Conservation (phyloP, 768 basidiomycete genomes). For the Boletus rubropictus region DNA sequence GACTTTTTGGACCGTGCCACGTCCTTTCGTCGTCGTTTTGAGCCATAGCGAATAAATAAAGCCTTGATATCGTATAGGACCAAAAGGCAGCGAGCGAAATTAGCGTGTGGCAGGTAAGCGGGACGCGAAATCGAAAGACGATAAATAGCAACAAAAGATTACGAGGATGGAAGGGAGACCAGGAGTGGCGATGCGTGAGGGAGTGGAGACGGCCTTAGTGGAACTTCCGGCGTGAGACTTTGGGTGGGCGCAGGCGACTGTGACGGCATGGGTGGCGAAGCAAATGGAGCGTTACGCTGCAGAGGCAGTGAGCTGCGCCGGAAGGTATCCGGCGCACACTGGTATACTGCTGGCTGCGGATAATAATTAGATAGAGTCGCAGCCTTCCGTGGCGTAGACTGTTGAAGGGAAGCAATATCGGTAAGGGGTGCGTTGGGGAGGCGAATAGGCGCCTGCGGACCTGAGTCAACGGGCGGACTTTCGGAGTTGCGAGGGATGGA, state of each 20-base stretch:
- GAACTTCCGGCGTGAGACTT: slow-evolving; percentile 23
- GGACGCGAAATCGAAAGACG: slow-evolving; percentile 20
- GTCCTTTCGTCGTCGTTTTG: slow-evolving; percentile 26
- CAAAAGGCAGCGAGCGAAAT: slow-evolving; percentile 9
- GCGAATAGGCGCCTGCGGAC: slow-evolving; percentile 45
- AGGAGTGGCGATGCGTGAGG: slow-evolving; percentile 27
- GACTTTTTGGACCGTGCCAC: slow-evolving; percentile 21
- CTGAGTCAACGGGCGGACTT: slow-evolving; percentile 46
- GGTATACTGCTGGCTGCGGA: slow-evolving; percentile 24
- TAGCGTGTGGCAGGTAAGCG: slow-evolving; percentile 2
- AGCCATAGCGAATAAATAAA: slow-evolving; percentile 30
- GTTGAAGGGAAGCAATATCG: slow-evolving; percentile 55
- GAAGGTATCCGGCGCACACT: slow-evolving; percentile 24
- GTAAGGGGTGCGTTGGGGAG: slow-evolving; percentile 68
- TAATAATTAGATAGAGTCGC: slow-evolving; percentile 32
- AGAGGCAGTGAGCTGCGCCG: slow-evolving; percentile 30
- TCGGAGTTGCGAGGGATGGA: slow-evolving; percentile 54
- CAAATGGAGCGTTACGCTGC: slow-evolving; percentile 26
- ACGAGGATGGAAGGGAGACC: slow-evolving; percentile 21
- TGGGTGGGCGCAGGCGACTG: slow-evolving; percentile 23
- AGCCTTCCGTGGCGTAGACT: slow-evolving; percentile 29
- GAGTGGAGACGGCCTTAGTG: slow-evolving; percentile 21
- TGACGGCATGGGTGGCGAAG: slow-evolving; percentile 30
- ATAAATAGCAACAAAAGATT: slow-evolving; percentile 30
- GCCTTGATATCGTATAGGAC: slow-evolving; percentile 18